Base-by-base conservation (phyloP, 139 green algal species). In the Micractinium conductrix region DNA sequence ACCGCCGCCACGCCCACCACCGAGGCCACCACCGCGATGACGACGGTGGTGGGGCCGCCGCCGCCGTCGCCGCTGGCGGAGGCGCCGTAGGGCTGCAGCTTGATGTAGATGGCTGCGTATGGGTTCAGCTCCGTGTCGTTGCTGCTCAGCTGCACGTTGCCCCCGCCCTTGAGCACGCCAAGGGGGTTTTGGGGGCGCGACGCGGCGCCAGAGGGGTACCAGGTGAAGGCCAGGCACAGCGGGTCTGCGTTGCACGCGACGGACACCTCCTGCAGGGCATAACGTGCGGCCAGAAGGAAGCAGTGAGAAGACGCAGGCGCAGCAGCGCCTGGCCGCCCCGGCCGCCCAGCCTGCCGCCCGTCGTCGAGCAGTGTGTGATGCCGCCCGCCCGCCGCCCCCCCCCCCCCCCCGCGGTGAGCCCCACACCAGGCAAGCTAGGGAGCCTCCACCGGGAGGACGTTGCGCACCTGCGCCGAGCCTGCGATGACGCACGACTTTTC, bases 111-210 rank as follows among this genome's bases (percentile, higher is more conserved):
- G 16, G 80, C 85, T 38, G 58, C 60, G 24, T 38, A 63, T n/a
- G 85, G 85, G 71, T 89, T 89, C n/a, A 86, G 70, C 80, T 84
- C 53, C 1, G 79, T 85, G 63, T 78, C 48, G 30, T 50, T 10
- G 40, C 40, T 38, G 70, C 55, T 78, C 45, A 75, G 40, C 55
- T 44, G 2, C 50, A 81, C 43, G 50, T 73, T 53, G 22, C 35
- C 30, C 10, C 80, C 80, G 79, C 48, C 72, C 43, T 89, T 89
- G 26, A 89, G 45, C 53, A 89, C 44, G 6, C 72, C 71, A 17
- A 58, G 60, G 24, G 80, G 12, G 24, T 24, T 2, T 45, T 33
- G 14, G 19, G 44, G n/a, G n/a, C 26, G 17, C 60, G 48, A 40
- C 26, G 55, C 12, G 14, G 63, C 40, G 35, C 86, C 86, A 7